These are phyloP conservation scores for Schizonepeta tenuifolia DNA, from an alignment of 257 asterid genomes.

Conservation along the genomic window DNA sequence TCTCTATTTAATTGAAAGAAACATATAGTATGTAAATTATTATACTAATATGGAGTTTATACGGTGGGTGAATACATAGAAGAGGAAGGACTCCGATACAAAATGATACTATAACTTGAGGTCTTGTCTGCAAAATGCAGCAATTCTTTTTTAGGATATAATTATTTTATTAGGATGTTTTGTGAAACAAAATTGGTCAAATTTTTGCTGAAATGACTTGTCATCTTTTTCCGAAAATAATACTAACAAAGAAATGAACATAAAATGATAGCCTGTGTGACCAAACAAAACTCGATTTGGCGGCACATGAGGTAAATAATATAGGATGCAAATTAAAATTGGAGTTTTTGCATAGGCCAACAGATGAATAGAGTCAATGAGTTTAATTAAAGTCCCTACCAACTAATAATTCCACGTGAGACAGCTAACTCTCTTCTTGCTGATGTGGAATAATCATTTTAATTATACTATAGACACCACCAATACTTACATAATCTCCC, in stretches of 20 bases:
- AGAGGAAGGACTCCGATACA: too few species aligned
- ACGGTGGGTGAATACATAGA: too few species aligned
- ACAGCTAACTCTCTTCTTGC: conserved; percentile 35
- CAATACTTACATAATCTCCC: neutral
- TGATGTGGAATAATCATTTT: conserved; percentile 33
- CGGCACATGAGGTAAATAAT: conserved; percentile 35
- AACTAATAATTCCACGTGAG: conserved; percentile 43
- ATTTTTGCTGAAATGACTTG: neutral
- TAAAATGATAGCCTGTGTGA: neutral
- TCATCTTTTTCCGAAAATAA: neutral
- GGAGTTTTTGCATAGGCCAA: conserved; percentile 33
- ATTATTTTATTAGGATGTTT: neutral
- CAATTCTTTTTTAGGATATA: neutral
- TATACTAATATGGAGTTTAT: too few species aligned
- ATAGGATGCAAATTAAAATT: neutral
- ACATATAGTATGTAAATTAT: too few species aligned
- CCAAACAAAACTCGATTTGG: neutral
- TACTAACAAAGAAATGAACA: neutral
- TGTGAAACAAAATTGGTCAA: neutral
- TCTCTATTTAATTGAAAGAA: neutral
- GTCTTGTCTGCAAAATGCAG: too few species aligned
- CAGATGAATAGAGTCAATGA: conserved; percentile 37
- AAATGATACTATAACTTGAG: too few species aligned
- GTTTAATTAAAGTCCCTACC: conserved; percentile 37
- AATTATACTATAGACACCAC: neutral